A percentile compares a stretch with the other conserved stretches of the same genome.
These are phyloP conservation scores for Microbotryum scabiosae DNA, from an alignment of 1,284 basidiomycete genomes.

Conservation along the genomic window DNA sequence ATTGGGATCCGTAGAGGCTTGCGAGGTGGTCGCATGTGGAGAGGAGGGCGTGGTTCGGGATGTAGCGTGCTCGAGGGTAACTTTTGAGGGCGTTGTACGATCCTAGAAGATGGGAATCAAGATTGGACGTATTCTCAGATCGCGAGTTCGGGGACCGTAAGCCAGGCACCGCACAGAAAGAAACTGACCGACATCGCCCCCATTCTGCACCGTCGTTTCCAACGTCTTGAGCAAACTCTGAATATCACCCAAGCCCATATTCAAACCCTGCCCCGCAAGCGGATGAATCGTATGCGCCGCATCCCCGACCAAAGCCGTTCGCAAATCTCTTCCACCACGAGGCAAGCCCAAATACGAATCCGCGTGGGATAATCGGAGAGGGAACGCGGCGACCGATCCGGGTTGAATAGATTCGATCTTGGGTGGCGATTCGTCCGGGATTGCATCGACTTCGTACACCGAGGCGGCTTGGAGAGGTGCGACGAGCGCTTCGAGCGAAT, in stretches of 20 bases:
- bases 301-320: slow-evolving; percentile 87
- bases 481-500: slow-evolving; percentile 3
- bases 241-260: slow-evolving; percentile 82
- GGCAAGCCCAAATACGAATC: slow-evolving; percentile 72
- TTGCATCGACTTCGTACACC: slow-evolving; percentile 41
- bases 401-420: slow-evolving; percentile 62
- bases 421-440: slow-evolving; percentile 66
- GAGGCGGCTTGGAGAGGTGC: background rate
- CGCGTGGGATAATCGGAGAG: slow-evolving; percentile 77
- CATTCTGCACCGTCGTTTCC: slow-evolving; percentile 50
- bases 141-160: background rate
- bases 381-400: slow-evolving; percentile 80
- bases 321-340: slow-evolving; percentile 45
- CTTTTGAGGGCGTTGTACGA: slow-evolving; percentile 63
- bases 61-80: slow-evolving; percentile 71
- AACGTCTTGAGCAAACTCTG: slow-evolving; percentile 49
- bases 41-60: slow-evolving; percentile 76
- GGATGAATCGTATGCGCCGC: slow-evolving; percentile 94
- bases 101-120: slow-evolving; percentile 45
- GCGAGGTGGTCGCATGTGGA: slow-evolving; percentile 78
- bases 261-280: slow-evolving; percentile 93
- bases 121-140: background rate
- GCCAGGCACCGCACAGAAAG: background rate
- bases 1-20: slow-evolving; percentile 64
- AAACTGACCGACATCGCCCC: slow-evolving; percentile 66